Evolutionary conservation across 306 rosid species (phyloP).

Genomic region (Sicyos baderoa): DNA sequence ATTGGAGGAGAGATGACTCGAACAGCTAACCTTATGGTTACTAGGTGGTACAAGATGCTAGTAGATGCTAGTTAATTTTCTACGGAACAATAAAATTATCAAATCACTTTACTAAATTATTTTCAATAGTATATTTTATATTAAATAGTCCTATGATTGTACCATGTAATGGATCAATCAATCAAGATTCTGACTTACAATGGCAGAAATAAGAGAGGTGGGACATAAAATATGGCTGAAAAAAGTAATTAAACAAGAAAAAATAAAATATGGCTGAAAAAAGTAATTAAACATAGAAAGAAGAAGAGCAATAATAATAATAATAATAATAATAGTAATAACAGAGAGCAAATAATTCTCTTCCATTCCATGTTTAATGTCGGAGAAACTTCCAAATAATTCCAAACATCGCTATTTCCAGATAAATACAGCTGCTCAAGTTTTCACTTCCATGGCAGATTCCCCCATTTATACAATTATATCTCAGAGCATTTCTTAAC

Average conservation of each 20-base stretch:
- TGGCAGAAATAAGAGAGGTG: background rate
- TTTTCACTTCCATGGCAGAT: background rate
- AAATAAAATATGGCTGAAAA: background rate
- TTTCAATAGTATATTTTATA: too few species aligned
- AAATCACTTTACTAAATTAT: too few species aligned
- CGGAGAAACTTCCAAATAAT: constrained; percentile 60
- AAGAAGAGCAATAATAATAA: too few species aligned
- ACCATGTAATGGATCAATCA: background rate
- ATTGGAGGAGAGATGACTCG: too few species aligned
- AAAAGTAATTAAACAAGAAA: background rate
- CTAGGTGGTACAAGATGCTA: too few species aligned
- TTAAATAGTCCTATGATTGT: too few species aligned
- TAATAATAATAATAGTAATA: background rate
- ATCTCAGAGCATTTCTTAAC: constrained; percentile 24
- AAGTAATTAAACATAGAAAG: background rate
- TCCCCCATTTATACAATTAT: constrained; percentile 24
- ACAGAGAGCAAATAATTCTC: constrained; percentile 47
- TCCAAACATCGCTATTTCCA: constrained; percentile 47
- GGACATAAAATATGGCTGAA: background rate
- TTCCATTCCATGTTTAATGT: constrained; percentile 87
- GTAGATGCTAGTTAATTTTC: too few species aligned
- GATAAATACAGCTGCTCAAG: constrained; percentile 25
- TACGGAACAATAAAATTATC: too few species aligned
- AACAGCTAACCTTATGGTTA: too few species aligned
- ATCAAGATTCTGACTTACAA: background rate